Conservation (phyloP, 1,139 yeast genomes). For the Yamadazyma blattariae region DNA sequence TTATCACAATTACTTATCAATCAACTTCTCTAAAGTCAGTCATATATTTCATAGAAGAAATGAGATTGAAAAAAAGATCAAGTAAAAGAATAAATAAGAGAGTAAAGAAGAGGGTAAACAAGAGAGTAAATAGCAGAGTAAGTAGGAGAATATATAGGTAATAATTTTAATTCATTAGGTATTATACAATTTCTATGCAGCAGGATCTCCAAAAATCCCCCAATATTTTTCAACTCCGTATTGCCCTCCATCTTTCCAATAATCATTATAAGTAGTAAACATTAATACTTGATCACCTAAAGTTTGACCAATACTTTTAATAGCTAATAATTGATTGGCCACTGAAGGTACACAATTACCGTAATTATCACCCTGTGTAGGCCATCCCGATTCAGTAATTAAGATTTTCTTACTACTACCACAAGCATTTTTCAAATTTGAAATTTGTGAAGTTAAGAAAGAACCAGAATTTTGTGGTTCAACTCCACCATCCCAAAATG, state of each 20-base stretch:
- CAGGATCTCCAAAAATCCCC: slow-evolving; percentile 52
- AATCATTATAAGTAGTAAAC: slow-evolving; percentile 73
- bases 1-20: slow-evolving; percentile 6
- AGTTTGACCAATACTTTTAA: slow-evolving; percentile 50
- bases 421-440: slow-evolving; percentile 65
- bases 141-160: too few species aligned
- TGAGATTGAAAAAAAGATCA: too few species aligned
- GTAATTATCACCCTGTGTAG: slow-evolving; percentile 61
- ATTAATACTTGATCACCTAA: slow-evolving; percentile 58
- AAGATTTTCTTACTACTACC: slow-evolving; percentile 55
- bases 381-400: slow-evolving; percentile 83
- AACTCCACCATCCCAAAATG: slow-evolving; percentile 73
- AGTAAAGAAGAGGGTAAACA: too few species aligned
- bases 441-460: slow-evolving; percentile 67
- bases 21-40: slow-evolving; percentile 1
- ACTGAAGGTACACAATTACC: slow-evolving; percentile 73
- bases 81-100: too few species aligned
- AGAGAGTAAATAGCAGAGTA: too few species aligned
- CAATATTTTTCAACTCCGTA: slow-evolving; percentile 70
- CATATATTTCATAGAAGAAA: too few species aligned
- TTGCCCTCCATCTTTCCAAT: slow-evolving; percentile 73
- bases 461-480: slow-evolving; percentile 65
- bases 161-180: too few species aligned
- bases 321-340: slow-evolving; percentile 59
- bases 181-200: too few species aligned